phyloP scores from a whole-genome alignment of 306 rosid genomes.

The Oxytropis ochrocephala region DNA sequence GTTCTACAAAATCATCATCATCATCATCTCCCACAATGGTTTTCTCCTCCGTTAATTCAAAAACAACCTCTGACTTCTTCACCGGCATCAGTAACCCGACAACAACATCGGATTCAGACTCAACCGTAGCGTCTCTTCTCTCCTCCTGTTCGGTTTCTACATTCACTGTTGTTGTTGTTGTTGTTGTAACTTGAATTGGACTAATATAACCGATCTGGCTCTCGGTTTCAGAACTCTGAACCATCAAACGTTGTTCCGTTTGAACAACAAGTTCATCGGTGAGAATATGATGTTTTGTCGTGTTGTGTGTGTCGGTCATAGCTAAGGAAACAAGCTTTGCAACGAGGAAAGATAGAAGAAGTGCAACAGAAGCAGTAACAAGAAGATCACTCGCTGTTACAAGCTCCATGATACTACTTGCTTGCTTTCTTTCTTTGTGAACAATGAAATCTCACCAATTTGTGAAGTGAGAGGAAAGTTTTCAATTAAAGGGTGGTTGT shows the following conservation, averaged over 20 bases:
- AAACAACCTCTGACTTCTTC: neutral
- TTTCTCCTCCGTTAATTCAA: neutral
- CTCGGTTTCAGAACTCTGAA: constrained; percentile 22
- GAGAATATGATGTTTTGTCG: neutral
- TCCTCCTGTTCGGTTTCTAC: neutral
- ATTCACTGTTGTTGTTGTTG: neutral
- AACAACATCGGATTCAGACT: neutral
- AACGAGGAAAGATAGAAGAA: constrained; percentile 47
- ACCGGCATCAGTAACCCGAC: neutral
- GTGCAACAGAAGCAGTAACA: constrained; percentile 41
- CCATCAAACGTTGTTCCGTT: constrained; percentile 19
- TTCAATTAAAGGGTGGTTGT: neutral
- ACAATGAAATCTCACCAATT: neutral
- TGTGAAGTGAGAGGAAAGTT: neutral
- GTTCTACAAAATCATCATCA: neutral
- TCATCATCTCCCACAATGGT: neutral
- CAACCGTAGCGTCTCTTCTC: neutral
- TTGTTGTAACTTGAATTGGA: neutral
- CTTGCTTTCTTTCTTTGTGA: neutral
- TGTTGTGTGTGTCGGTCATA: constrained; percentile 13
- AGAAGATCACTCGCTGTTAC: constrained; percentile 34
- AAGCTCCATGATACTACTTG: constrained; percentile 42
- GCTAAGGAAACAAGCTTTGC: constrained; percentile 52
- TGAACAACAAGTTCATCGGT: constrained; percentile 3
- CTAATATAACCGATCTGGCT: constrained; percentile 18